phyloP scores from a whole-genome alignment of 352 stramenopile genomes.

The Globisporangium heterothallicum region DNA sequence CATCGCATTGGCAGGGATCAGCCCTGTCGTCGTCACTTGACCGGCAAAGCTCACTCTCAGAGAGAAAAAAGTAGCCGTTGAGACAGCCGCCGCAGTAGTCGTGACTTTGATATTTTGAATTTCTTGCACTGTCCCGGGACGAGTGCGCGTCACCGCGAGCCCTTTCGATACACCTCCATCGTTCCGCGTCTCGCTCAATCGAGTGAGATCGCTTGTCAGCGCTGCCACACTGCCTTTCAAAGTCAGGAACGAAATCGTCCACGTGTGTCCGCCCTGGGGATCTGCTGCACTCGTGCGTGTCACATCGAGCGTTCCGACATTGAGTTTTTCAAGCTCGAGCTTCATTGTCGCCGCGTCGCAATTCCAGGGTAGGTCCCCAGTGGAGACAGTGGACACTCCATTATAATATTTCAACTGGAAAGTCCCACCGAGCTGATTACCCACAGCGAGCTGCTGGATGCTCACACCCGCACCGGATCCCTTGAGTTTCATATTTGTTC shows the following conservation, averaged over 20 bases:
- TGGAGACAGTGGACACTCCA: slow-evolving; percentile 24
- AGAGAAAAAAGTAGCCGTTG: slow-evolving; percentile 31
- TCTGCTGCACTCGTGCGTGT: slow-evolving; percentile 54
- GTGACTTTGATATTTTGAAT: slow-evolving; percentile 61
- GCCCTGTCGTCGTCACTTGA: slow-evolving; percentile 53
- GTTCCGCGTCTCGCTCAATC: slow-evolving; percentile 47
- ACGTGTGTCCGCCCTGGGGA: slow-evolving; percentile 88
- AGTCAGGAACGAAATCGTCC: slow-evolving; percentile 92
- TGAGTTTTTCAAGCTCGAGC: slow-evolving; percentile 41
- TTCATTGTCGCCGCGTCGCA: slow-evolving; percentile 74
- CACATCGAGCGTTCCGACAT: slow-evolving; percentile 58
- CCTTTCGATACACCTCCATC: slow-evolving; percentile 40
- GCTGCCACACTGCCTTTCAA: slow-evolving; percentile 36
- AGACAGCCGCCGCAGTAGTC: slow-evolving; percentile 34
- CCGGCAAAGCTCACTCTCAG: slow-evolving; percentile 40
- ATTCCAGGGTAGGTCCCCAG: slow-evolving; percentile 69
- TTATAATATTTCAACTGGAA: slow-evolving; percentile 57
- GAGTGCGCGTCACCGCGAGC: slow-evolving; percentile 37
- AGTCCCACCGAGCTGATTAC: slow-evolving; percentile 62
- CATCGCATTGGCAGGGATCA: slow-evolving; percentile 81
- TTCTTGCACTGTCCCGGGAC: slow-evolving; percentile 49
- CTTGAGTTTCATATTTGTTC: slow-evolving; percentile 27
- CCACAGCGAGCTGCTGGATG: slow-evolving; percentile 28
- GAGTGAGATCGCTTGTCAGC: slow-evolving; percentile 25
- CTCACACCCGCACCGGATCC: slow-evolving; percentile 28